These are phyloP conservation scores for Lepidium didymum DNA, from an alignment of 345 rosid genomes.

Conservation along the genomic window DNA sequence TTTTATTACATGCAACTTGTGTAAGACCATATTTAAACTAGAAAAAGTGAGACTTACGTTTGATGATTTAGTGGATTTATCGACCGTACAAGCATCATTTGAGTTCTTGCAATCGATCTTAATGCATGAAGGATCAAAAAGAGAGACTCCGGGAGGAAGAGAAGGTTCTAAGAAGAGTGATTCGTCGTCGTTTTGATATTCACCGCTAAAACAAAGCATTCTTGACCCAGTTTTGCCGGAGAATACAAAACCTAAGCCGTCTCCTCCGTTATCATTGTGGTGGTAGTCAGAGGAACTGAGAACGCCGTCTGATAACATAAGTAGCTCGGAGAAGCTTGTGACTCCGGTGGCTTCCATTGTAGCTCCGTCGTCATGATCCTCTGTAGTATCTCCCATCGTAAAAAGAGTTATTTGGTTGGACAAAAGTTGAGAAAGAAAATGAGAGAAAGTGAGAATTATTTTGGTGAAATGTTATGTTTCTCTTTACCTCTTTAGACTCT, in stretches of 20 bases:
- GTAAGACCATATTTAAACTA: not conserved
- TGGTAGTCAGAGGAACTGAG: conserved; percentile 15
- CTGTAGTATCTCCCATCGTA: conserved; percentile 39
- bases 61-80: conserved; percentile 6
- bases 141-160: conserved; percentile 4
- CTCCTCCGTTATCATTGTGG: not conserved
- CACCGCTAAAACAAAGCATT: conserved; percentile 79
- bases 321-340: conserved; percentile 58
- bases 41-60: conserved; percentile 7
- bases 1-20: conserved; percentile 2
- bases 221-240: conserved; percentile 35
- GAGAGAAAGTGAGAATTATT: not conserved
- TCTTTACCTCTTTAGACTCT: not conserved
- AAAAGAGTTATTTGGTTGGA: not conserved
- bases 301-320: conserved; percentile 38
- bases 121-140: conserved; percentile 23
- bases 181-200: conserved; percentile 24
- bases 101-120: conserved; percentile 7
- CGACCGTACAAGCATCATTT: not conserved
- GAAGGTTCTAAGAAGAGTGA: conserved; percentile 22
- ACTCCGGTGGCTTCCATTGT: conserved; percentile 7
- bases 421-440: not conserved
- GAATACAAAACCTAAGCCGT: conserved; percentile 22
- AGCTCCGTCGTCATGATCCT: conserved; percentile 15
- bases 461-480: not conserved